Conservation (phyloP, 495 filamentous ascomycete genomes). For the Penicillium ucsense region DNA sequence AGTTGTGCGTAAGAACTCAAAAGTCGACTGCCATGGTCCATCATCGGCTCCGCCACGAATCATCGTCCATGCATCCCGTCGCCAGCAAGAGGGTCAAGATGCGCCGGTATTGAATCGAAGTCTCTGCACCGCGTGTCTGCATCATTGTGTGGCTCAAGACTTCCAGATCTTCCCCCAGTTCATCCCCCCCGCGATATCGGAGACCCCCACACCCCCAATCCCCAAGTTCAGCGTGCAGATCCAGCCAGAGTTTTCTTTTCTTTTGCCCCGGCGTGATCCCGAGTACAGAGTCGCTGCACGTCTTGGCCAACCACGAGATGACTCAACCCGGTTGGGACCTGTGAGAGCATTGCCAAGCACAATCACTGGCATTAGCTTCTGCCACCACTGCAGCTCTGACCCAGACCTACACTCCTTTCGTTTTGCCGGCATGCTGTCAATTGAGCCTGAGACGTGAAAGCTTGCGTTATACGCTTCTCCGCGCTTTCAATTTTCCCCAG, state of each 20-base stretch:
- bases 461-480: constrained; percentile 20
- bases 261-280: too few species aligned
- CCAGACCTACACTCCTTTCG: constrained; percentile 3
- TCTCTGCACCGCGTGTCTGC: too few species aligned
- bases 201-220: constrained; percentile 4
- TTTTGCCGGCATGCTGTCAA: constrained; percentile 11
- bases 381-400: constrained; percentile 3
- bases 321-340: too few species aligned
- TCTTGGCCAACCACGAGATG: too few species aligned
- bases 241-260: neutral
- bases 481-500: constrained; percentile 14
- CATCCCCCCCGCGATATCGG: constrained; percentile 11
- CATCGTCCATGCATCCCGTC: too few species aligned
- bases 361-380: constrained; percentile 7
- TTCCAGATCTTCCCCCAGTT: neutral
- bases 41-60: too few species aligned
- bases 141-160: too few species aligned
- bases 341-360: neutral
- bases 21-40: too few species aligned
- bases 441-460: neutral
- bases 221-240: neutral
- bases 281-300: too few species aligned
- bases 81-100: too few species aligned
- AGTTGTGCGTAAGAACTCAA: too few species aligned
- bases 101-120: too few species aligned